These are phyloP conservation scores for Populus hybrid DNA, from an alignment of 441 rosid genomes.

Conservation along the genomic window DNA sequence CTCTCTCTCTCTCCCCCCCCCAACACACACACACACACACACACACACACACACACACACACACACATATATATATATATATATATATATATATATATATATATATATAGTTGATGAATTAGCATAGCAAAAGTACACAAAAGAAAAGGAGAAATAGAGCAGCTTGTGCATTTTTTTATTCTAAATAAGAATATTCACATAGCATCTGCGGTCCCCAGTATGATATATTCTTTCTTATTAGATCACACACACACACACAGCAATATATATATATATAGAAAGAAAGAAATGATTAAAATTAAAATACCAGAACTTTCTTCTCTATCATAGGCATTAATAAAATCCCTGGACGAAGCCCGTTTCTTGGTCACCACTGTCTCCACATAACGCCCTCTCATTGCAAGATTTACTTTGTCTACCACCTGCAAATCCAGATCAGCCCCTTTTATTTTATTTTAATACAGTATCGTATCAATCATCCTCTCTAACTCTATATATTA, in stretches of 20 bases:
- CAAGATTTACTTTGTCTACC: slow-evolving; percentile 28
- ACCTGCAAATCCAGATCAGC: slow-evolving; percentile 21
- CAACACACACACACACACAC: too few species aligned
- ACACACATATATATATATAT: too few species aligned
- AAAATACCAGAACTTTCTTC: slow-evolving; percentile 53
- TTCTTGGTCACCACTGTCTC: slow-evolving; percentile 42
- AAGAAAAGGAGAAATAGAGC: not conserved
- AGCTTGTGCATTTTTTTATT: too few species aligned
- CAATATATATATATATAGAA: too few species aligned
- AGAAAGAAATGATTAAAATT: not conserved
- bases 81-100: too few species aligned
- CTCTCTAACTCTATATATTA: not conserved
- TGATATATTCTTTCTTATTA: not conserved
- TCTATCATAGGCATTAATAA: slow-evolving; percentile 41
- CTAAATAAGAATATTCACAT: not conserved
- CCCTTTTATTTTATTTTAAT: too few species aligned
- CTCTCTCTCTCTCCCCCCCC: too few species aligned
- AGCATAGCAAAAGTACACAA: too few species aligned
- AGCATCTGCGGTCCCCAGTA: not conserved
- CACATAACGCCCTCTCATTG: slow-evolving; percentile 78
- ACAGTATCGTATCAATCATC: not conserved
- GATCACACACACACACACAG: not conserved
- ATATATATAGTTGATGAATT: too few species aligned
- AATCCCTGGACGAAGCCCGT: slow-evolving; percentile 57
- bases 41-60: too few species aligned